Evolutionary conservation across 73 alveolate species (phyloP).

Genomic region (Uronychia binucleata): DNA sequence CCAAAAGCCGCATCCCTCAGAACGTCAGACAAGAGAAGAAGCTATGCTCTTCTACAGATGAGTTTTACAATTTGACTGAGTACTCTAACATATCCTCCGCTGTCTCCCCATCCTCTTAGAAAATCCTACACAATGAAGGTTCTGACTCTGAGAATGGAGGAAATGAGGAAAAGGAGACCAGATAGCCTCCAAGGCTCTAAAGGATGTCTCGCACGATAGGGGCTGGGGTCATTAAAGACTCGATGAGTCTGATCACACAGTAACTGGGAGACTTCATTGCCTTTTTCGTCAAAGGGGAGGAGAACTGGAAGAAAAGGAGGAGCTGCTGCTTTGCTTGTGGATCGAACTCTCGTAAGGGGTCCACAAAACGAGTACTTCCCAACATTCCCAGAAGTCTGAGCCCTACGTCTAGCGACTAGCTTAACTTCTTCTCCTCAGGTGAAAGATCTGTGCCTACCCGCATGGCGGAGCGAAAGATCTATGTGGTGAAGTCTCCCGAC

Average conservation of each 20-base stretch:
- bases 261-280: not conserved
- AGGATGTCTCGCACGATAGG: no score
- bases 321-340: slow-evolving; percentile 1
- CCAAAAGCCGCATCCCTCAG: no score
- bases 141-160: no score
- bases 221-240: not conserved
- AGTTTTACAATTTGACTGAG: not conserved
- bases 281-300: not conserved
- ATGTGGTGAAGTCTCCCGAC: not conserved
- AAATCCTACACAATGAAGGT: no score
- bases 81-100: not conserved
- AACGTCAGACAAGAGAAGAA: no score
- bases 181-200: no score
- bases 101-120: not conserved
- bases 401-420: not conserved
- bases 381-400: not conserved
- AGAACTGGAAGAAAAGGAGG: not conserved
- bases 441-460: not conserved
- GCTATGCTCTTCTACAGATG: no score
- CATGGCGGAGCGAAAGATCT: not conserved
- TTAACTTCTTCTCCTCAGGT: not conserved
- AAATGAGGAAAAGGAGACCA: no score
- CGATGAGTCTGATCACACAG: not conserved
- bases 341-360: not conserved
- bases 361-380: not conserved